phyloP scores from a whole-genome alignment of 163 green algal species.

The Prototheca stagnorum region DNA sequence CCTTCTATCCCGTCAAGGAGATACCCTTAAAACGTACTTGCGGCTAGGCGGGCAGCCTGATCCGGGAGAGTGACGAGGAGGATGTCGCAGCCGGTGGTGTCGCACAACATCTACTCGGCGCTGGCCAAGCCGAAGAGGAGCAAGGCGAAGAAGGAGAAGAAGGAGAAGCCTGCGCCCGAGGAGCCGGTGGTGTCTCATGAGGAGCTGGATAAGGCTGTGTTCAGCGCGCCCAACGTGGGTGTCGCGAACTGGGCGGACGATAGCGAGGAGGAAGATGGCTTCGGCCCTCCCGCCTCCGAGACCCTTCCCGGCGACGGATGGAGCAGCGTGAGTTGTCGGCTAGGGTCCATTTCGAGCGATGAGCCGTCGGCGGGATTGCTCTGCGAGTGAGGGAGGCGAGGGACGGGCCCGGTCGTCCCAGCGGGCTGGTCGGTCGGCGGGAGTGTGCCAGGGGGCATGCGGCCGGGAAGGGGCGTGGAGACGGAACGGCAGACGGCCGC shows the following conservation, averaged over 20 bases:
- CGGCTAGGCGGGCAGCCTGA: no score
- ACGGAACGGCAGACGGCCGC: no score
- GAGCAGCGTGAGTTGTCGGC: conserved; percentile 3
- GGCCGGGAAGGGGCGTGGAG: no score
- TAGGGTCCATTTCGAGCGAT: no score
- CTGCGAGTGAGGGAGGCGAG: no score
- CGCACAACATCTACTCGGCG: conserved; percentile 40
- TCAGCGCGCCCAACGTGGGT: conserved; percentile 17
- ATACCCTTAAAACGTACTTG: no score
- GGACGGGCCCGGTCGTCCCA: no score
- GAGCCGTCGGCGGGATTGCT: no score
- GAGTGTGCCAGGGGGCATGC: no score
- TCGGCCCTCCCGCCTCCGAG: conserved; percentile 4
- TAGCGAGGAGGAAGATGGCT: conserved; percentile 36
- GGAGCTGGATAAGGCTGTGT: conserved; percentile 47
- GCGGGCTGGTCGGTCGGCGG: no score
- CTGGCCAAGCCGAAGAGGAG: conserved; percentile 13
- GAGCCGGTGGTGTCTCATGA: conserved; percentile 25
- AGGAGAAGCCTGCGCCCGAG: conserved; percentile 20
- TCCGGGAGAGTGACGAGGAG: no score
- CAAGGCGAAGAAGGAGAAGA: conserved; percentile 12
- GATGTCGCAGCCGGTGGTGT: conserved; percentile 3
- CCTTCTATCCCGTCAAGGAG: no score
- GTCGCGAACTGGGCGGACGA: conserved; percentile 50
- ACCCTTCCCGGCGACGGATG: conserved; percentile 8